Evolutionary conservation across 192 early-diverging fungal genomes (phyloP), one percentile per base, ranked within the genome.

Genomic region (Gigaspora rosea): DNA sequence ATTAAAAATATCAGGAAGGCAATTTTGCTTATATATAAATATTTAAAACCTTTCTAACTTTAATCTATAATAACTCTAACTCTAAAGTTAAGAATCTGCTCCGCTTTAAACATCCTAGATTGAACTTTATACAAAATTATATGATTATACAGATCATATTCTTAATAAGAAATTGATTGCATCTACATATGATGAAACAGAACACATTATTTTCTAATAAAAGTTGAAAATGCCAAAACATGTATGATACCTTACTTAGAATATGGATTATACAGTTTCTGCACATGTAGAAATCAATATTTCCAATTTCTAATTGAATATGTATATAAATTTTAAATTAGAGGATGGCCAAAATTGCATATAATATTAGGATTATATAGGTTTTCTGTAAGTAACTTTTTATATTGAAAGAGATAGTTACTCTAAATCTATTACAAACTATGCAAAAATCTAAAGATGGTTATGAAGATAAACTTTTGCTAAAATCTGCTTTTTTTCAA

Each of bases 381-480:
- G 69, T 71, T 41, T 56, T 71, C 46, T 71, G 69, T 71, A 71
- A 27, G 46, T 71, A 27, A 56, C 51, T 66, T 46, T 8, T 66
- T 46, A 6, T 4, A 66, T 66, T 10, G 69, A 71, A 22, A 15
- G 54, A 13, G 51, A 33, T 50, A 71, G 69, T 71, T 71, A 71
- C 69, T 50, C 69, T 50, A 71, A 71, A 71, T 71, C n/a, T 9
- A 50, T 18, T 71, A 35, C 51, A 2, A 50, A 71, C 10, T 71
- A 71, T 71, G 69, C 69, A 35, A 71, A 71, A 54, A 54, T 35
- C 69, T 71, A 71, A 71, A 41, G 51, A 54, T 51, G 51, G 51
- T 22, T 71, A 35, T 71, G 69, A 71, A 71, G 69, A 50, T 71
- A 71, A 71, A 66, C 69, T 35, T 71, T 71, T 71, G 50, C 69